Percentiles rank a stretch among this genome's conserved stretches.
These are phyloP conservation scores for Thalassiosira allenii DNA, from an alignment of 352 stramenopile genomes.

Conservation along the genomic window DNA sequence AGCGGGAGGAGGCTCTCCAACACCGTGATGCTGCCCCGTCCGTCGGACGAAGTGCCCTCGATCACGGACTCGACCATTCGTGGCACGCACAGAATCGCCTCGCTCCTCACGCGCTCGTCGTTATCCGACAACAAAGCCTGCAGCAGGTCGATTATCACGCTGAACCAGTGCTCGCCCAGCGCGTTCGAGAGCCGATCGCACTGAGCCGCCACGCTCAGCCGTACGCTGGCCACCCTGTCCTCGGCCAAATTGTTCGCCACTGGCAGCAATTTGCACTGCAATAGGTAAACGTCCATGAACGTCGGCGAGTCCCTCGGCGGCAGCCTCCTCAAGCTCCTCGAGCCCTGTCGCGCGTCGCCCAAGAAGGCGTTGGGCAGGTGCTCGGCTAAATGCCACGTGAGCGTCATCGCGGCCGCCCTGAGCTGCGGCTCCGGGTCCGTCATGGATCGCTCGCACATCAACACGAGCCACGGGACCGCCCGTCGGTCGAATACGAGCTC, in stretches of 20 bases:
- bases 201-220: constrained; percentile 81
- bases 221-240: constrained; percentile 78
- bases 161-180: constrained; percentile 84
- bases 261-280: constrained; percentile 85
- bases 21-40: constrained; percentile 51
- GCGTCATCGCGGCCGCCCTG: constrained; percentile 80
- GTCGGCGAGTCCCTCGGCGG: constrained; percentile 74
- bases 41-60: constrained; percentile 29
- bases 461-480: constrained; percentile 82
- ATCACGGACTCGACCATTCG: constrained; percentile 79
- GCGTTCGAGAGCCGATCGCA: constrained; percentile 82
- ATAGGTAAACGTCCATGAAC: constrained; percentile 86
- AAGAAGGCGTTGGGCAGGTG: constrained; percentile 85
- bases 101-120: constrained; percentile 79
- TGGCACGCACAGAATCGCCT: constrained; percentile 82
- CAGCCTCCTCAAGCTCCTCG: constrained; percentile 69
- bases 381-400: constrained; percentile 85
- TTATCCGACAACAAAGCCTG: constrained; percentile 76
- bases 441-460: constrained; percentile 87
- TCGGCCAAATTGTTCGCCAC: constrained; percentile 84
- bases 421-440: constrained; percentile 85
- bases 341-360: constrained; percentile 83
- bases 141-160: constrained; percentile 85
- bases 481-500: constrained; percentile 82
- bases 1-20: constrained; percentile 79